Conservation (phyloP, 1,139 yeast genomes). For the Diutina catenulata region DNA sequence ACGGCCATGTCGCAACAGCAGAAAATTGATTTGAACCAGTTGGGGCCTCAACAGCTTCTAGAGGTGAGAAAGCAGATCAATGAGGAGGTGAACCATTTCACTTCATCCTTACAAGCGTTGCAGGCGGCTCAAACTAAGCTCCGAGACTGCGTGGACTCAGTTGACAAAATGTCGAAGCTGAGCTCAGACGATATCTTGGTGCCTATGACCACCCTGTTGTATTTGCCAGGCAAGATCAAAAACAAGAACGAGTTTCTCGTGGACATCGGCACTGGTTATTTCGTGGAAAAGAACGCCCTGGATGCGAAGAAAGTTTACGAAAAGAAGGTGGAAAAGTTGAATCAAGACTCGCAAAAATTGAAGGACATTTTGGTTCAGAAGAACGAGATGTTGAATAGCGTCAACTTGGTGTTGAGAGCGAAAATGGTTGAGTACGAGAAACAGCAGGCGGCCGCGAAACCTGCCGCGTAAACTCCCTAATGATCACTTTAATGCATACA, state of each 20-base stretch:
- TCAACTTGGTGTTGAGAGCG: slow-evolving; percentile 39
- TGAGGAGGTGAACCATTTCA: slow-evolving; percentile 75
- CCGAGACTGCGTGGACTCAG: slow-evolving; percentile 66
- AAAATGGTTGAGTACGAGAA: slow-evolving; percentile 15
- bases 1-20: too few species aligned
- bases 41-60: slow-evolving; percentile 73
- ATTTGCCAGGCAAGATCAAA: slow-evolving; percentile 71
- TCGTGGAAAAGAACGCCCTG: slow-evolving; percentile 61
- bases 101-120: slow-evolving; percentile 75
- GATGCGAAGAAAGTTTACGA: slow-evolving; percentile 70
- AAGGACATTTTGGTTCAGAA: slow-evolving; percentile 21
- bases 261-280: slow-evolving; percentile 95
- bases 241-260: slow-evolving; percentile 66
- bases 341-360: slow-evolving; percentile 42
- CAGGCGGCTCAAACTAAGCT: slow-evolving; percentile 77
- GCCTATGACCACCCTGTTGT: slow-evolving; percentile 81
- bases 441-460: background rate
- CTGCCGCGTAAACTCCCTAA: background rate
- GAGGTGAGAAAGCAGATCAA: slow-evolving; percentile 80
- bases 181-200: slow-evolving; percentile 49
- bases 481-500: background rate
- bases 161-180: slow-evolving; percentile 41
- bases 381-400: slow-evolving; percentile 37
- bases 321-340: slow-evolving; percentile 60
- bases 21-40: slow-evolving; percentile 46